Evolutionary conservation across 495 filamentous ascomycete species (phyloP), one percentile per base, ranked within the genome.

Genomic region (Neurospora cerealis): DNA sequence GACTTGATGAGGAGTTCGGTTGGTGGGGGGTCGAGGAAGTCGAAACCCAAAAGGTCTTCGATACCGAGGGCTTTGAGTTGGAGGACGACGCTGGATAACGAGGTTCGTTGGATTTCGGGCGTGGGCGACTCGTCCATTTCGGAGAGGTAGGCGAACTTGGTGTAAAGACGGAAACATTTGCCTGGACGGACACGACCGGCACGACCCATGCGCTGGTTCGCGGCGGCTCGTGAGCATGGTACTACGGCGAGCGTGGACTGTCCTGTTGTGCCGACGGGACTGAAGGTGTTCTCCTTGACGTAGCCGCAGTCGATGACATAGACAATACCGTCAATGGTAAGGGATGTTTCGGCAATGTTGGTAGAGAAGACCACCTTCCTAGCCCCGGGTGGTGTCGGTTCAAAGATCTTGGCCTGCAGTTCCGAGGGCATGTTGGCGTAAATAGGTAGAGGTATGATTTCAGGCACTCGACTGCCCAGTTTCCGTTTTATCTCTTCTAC

Each of bases 271-370:
- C 80, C 80, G 5, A 80, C 80, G 2, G 96, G 92, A 73, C 96
- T 96, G 84, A 95, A 99, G 17, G 94, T 89, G 79, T 98, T 97
- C 79, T 99, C 94, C 80, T 98, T 98, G 72, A 95, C 94, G 75
- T 96, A 97, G 28, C 96, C 93, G 11, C 92, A 91, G 77, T 97
- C 93, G 74, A 97, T 96, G 62, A 97, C 93, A 78, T 95, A 97
- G 32, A 95, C 93, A 73, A 97, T 95, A 3, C 93, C 93, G 78
- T 96, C 93, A 70, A 97, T 97, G 0, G 93, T 97, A 76, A 97
- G 84, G 83, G 89, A 92, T 0, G 93, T 97, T 79, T 97, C 93
- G 40, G 93, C 93, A 78, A 97, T 97, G 77, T 97, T 97, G 0
- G 93, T 97, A 0, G 93, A 93, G 46, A 97, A 83, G 2, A 97